Conservation (phyloP, 306 rosid genomes). For the Herpetospermum pedunculosum region DNA sequence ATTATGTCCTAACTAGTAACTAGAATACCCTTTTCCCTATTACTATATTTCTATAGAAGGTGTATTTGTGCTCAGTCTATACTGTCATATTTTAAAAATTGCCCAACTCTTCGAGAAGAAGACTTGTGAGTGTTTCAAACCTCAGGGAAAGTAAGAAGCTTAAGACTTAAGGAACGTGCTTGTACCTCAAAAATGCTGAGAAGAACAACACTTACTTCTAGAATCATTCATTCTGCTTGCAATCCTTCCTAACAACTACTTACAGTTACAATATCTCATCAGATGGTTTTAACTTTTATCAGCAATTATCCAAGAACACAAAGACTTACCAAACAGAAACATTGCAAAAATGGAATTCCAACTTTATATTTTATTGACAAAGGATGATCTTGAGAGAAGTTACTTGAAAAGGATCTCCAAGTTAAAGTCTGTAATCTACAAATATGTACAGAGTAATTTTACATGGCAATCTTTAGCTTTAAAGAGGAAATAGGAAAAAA, state of each 20-base stretch:
- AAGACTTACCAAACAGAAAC: background rate
- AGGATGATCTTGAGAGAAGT: background rate
- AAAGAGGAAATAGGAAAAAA: background rate
- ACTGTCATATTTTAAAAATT: background rate
- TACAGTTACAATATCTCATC: background rate
- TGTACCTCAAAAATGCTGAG: background rate
- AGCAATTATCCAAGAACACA: background rate
- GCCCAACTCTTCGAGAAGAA: background rate
- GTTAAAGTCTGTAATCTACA: background rate
- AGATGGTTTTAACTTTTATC: background rate
- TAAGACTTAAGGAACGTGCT: background rate
- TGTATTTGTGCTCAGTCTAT: background rate
- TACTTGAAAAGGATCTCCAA: background rate
- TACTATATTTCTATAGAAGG: background rate
- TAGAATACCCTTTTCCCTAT: background rate
- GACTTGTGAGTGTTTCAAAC: background rate
- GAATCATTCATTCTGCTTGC: background rate
- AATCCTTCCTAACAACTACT: background rate
- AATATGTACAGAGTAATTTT: conserved; percentile 2
- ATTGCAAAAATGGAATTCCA: background rate
- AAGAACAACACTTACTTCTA: background rate
- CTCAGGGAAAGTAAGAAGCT: background rate
- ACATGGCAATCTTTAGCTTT: background rate
- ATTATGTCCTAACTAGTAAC: background rate
- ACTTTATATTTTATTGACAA: background rate